Conservation (phyloP, 371 early-diverging fungal genomes). For the Rhizomucor pusillus region DNA sequence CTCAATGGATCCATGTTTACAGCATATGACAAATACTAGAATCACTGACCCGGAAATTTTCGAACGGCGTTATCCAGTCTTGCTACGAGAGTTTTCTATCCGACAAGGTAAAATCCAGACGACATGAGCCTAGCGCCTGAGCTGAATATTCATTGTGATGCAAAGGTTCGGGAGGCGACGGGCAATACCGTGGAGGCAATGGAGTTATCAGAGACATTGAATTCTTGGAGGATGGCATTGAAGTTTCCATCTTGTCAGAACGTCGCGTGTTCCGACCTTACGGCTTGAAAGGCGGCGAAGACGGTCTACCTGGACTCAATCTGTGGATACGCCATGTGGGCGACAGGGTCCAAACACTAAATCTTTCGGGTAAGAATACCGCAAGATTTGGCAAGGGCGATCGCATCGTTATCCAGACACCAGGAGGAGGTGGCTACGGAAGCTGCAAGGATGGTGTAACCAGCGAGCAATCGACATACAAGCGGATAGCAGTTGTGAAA, state of each 20-base stretch:
- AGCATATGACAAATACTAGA: slow-evolving; percentile 96
- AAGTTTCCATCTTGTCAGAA: slow-evolving; percentile 91
- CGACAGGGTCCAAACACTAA: slow-evolving; percentile 48
- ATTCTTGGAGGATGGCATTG: slow-evolving; percentile 68
- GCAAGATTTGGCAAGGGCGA: slow-evolving; percentile 75
- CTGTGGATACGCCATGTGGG: slow-evolving; percentile 65
- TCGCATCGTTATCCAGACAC: slow-evolving; percentile 79
- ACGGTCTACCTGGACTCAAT: slow-evolving; percentile 76
- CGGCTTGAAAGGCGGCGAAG: slow-evolving; percentile 84
- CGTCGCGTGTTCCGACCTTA: slow-evolving; percentile 90
- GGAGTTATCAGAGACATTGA: slow-evolving; percentile 86
- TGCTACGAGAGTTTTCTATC: slow-evolving; percentile 82
- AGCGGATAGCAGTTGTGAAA: slow-evolving; percentile 8
- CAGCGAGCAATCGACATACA: not conserved
- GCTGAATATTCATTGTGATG: not conserved
- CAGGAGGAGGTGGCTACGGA: slow-evolving; percentile 91
- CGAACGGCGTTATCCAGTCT: slow-evolving; percentile 92
- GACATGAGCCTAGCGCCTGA: not conserved
- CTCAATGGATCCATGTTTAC: slow-evolving; percentile 24
- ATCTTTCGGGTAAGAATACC: slow-evolving; percentile 88
- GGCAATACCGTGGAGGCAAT: slow-evolving; percentile 81
- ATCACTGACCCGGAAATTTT: slow-evolving; percentile 97
- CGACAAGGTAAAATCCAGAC: slow-evolving; percentile 43
- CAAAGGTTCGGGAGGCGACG: slow-evolving; percentile 79
- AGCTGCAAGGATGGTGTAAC: not conserved